These are phyloP conservation scores for Lunularia cruciata DNA, from an alignment of 225 moss, liverwort and hornwort genomes.

Conservation along the genomic window DNA sequence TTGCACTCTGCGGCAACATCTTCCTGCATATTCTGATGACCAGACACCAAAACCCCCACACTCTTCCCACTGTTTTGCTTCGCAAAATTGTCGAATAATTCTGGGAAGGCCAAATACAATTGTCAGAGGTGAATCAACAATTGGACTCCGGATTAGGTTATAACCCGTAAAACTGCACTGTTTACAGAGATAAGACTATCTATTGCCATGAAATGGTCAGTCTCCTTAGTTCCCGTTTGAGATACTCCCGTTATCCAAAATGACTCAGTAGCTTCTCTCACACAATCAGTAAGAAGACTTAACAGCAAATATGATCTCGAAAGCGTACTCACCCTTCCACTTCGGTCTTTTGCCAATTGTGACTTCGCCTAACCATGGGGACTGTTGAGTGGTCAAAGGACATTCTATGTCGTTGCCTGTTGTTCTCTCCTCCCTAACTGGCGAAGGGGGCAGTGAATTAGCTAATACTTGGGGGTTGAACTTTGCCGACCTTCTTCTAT, in stretches of 20 bases:
- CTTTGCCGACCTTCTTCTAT: neutral
- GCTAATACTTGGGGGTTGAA: neutral
- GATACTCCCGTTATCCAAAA: too few relatives aligned
- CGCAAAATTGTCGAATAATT: conserved; percentile 10
- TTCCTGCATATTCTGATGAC: conserved; percentile 25
- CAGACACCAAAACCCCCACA: conserved; percentile 38
- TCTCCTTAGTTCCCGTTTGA: too few relatives aligned
- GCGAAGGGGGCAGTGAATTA: neutral
- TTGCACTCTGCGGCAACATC: conserved; percentile 31
- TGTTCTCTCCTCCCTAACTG: neutral
- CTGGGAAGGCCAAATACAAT: conserved; percentile 20
- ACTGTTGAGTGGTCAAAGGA: neutral
- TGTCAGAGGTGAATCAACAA: too few relatives aligned
- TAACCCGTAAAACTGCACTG: too few relatives aligned
- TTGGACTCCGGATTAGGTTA: too few relatives aligned
- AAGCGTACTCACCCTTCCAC: conserved; percentile 33
- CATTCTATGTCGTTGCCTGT: neutral
- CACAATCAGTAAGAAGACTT: too few relatives aligned
- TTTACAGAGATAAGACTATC: too few relatives aligned
- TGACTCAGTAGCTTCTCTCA: neutral
- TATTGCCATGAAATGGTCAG: too few relatives aligned
- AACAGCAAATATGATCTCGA: neutral
- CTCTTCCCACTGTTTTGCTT: conserved; percentile 9
- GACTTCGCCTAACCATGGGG: conserved; percentile 12
- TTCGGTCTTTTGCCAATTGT: conserved; percentile 28